Base-by-base conservation (phyloP, 2,329 filamentous ascomycete species). In the Tolypocladium paradoxum region DNA sequence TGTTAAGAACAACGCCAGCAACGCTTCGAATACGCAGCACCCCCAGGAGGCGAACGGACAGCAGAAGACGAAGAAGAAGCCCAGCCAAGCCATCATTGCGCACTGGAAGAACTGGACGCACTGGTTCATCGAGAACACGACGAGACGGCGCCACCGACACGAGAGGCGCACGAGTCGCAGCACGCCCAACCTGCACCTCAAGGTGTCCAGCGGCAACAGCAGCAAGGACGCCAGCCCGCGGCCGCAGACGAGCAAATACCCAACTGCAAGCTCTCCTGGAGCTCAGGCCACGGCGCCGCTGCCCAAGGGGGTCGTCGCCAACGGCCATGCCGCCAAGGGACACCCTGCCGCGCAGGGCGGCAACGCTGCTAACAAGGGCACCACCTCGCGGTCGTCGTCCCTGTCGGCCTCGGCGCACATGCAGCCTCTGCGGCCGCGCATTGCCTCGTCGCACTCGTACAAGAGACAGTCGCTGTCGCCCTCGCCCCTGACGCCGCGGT, bases 401-500 rank as follows among this genome's bases (percentile, higher is more conserved):
- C 49, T 57, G 54, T 60, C 52, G 40, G 64, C 69, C 34, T 62
- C 68, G 36, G 58, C 65, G 33, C 61, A 62, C 16, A 37, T 47
- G 16, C 61, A 58, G 11, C 58, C 62, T 51, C 53, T 46, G 49
- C 58, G 71, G 52, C 56, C 63, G 43, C 55, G 62, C 51, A 60
- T 70, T 33, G 61, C 66, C 27, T 64, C 69, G 33, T 61, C 68
- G 6, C 64, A 70, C 50, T 58, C 70, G n/a, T 81, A 83, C 63
- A 85, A 85, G 62, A 81, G 90, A 18, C 87, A 90, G 56, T 96
- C 90, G 0, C 72, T 95, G 11, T 95, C 90, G 0, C 93, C 93
- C 0, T 86, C 85, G 3, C 92, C 93, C 0, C 69, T 96, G 40
- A 97, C 93, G 0, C 92, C 93, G 4, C 86, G 90, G 38, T 90